phyloP scores from a whole-genome alignment of 2,329 filamentous ascomycete genomes.

The Talaromyces funiculosus region DNA sequence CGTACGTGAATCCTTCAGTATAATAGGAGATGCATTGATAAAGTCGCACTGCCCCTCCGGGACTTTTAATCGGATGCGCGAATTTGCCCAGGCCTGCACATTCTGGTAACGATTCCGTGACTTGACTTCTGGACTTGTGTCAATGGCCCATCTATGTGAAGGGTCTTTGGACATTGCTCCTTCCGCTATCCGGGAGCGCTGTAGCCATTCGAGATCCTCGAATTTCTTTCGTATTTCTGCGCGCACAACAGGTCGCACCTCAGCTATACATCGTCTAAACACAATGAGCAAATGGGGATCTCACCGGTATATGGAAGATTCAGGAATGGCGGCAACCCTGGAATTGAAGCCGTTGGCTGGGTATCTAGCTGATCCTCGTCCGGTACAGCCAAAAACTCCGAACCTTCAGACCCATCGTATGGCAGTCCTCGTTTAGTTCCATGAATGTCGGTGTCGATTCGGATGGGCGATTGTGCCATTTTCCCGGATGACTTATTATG shows the following conservation, averaged over 20 bases:
- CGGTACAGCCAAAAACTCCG: constrained; percentile 21
- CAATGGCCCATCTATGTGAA: constrained; percentile 53
- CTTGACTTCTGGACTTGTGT: constrained; percentile 52
- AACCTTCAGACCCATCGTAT: constrained; percentile 29
- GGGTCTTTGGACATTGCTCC: constrained; percentile 42
- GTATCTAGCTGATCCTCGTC: constrained; percentile 17
- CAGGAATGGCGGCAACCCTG: constrained; percentile 34
- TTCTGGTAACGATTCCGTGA: constrained; percentile 79
- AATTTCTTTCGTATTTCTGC: constrained; percentile 57
- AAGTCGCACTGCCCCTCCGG: constrained; percentile 68
- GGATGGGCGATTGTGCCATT: constrained; percentile 38
- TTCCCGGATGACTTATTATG: constrained; percentile 33
- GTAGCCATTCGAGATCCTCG: constrained; percentile 55
- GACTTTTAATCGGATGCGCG: constrained; percentile 74
- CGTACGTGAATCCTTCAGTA: constrained; percentile 49
- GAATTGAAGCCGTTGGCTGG: constrained; percentile 18
- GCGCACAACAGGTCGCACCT: not conserved
- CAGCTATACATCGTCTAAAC: not conserved
- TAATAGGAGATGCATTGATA: constrained; percentile 73
- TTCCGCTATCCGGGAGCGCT: constrained; percentile 50
- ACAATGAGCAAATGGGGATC: constrained; percentile 15
- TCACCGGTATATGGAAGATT: constrained; percentile 34
- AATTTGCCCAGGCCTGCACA: constrained; percentile 83
- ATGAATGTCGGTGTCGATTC: constrained; percentile 35
- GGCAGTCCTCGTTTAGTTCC: constrained; percentile 35